Evolutionary conservation across 805 yeast species (phyloP), one percentile per base, ranked within the genome.

Genomic region (Priceomyces castillae): DNA sequence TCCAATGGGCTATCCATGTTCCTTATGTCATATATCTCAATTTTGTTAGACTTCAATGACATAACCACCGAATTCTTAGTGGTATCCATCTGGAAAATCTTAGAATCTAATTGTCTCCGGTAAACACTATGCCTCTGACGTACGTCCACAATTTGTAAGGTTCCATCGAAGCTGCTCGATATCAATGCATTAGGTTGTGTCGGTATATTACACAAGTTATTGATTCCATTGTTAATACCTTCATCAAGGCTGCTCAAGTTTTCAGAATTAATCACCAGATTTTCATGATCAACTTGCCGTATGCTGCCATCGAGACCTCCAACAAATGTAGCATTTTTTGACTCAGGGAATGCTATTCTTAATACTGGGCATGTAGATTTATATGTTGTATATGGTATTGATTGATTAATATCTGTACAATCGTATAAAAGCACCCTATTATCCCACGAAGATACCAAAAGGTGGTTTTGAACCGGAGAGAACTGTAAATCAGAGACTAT

Each of bases 111-210:
- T 18, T 38, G 34, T 17, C 43, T 50, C 46, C 4, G 40, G 37
- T 14, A 19, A 4, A 53, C 42, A 7, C 54, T 50, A 10, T 33
- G 43, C 14, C 44, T 37, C 12, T 37, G 34, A 43, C 69, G 48
- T 1, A 67, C 56, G 56, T 84, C 87, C 6, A 75, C 58, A 14
- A 74, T 58, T 43, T 67, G 74, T 7, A 85, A 41, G 0, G 67
- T 46, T 3, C 77, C 78, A 55, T 81, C 84, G 82, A 89, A 83
- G 0, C 87, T 77, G 0, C 84, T 84, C 2, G 81, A 68, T 1
- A 81, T 59, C 2, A 84, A 42, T 1, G 64, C 48, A 14, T 65
- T 56, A 6, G 64, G 49, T 52, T 30, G 44, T 38, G 9, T 52
- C 40, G 44, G 67, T 56, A 46, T 57, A 31, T 22, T 52, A 49